These are phyloP conservation scores for Zizania palustris DNA, from an alignment of 202 grass and related monocot genomes.

Conservation along the genomic window DNA sequence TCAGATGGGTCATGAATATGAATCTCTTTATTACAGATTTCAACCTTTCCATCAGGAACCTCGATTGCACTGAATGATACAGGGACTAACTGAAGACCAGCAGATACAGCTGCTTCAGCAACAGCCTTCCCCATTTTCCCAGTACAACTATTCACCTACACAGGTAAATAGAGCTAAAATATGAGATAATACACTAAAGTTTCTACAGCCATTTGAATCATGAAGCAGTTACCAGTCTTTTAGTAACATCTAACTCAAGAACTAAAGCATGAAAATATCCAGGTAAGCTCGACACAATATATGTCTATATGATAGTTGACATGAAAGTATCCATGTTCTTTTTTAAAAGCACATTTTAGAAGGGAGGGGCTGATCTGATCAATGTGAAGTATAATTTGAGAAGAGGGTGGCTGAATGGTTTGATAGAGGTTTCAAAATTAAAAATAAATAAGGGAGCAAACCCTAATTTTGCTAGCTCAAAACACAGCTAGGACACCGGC, in stretches of 20 bases:
- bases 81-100: constrained; percentile 80
- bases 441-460: background rate
- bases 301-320: background rate
- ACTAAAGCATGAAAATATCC: background rate
- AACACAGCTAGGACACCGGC: background rate
- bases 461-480: background rate
- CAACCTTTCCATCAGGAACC: constrained; percentile 58
- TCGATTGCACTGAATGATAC: constrained; percentile 72
- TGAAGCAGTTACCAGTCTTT: constrained; percentile 11
- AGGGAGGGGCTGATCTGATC: background rate
- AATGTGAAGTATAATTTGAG: background rate
- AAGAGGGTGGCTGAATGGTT: background rate
- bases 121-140: constrained; percentile 87
- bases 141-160: constrained; percentile 85
- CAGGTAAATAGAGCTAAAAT: constrained; percentile 25
- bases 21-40: constrained; percentile 67
- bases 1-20: constrained; percentile 67
- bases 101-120: constrained; percentile 69
- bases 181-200: background rate
- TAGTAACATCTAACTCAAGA: background rate
- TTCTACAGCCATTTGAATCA: constrained; percentile 6
- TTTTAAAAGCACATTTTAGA: background rate
- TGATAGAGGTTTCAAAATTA: background rate
- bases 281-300: background rate
- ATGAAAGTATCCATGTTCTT: background rate